Evolutionary conservation across 2,329 filamentous ascomycete genomes (phyloP).

Genomic region (Hypoxylon sp.): DNA sequence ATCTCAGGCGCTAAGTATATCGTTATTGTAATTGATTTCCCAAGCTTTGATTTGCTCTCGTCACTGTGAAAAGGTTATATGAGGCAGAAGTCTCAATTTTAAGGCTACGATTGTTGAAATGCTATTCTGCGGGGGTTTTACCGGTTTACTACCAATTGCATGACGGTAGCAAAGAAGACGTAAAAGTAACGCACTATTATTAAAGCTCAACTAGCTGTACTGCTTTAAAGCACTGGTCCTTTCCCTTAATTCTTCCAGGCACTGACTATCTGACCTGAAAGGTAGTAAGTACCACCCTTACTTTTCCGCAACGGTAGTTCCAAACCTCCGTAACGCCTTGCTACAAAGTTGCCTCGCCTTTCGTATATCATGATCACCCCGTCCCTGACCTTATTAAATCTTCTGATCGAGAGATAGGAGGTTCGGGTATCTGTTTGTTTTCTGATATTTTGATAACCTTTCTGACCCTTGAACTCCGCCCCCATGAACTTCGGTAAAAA

Average conservation of each 20-base stretch:
- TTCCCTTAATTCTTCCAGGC: not conserved
- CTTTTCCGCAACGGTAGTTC: not conserved
- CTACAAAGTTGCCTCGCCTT: conserved; percentile 24
- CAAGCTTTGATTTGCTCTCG: no score
- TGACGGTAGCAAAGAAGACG: no score
- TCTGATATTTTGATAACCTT: not conserved
- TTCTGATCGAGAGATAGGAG: not conserved
- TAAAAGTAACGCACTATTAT: not conserved
- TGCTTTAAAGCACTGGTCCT: conserved; percentile 1
- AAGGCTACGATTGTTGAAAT: no score
- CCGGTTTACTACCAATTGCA: no score
- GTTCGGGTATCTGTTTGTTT: not conserved
- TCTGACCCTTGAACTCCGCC: not conserved
- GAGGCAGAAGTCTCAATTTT: no score
- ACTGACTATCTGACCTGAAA: conserved; percentile 2
- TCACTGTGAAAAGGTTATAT: no score
- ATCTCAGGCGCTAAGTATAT: no score
- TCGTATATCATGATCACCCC: not conserved
- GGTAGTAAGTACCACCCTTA: not conserved
- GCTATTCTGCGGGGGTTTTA: no score
- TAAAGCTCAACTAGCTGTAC: conserved; percentile 1
- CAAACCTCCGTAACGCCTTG: conserved; percentile 30
- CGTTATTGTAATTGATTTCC: no score
- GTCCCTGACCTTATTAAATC: not conserved
- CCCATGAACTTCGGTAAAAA: not conserved